Base-by-base conservation (phyloP, 176 grass and related monocot genomes). In the Saccharum spontaneum region DNA sequence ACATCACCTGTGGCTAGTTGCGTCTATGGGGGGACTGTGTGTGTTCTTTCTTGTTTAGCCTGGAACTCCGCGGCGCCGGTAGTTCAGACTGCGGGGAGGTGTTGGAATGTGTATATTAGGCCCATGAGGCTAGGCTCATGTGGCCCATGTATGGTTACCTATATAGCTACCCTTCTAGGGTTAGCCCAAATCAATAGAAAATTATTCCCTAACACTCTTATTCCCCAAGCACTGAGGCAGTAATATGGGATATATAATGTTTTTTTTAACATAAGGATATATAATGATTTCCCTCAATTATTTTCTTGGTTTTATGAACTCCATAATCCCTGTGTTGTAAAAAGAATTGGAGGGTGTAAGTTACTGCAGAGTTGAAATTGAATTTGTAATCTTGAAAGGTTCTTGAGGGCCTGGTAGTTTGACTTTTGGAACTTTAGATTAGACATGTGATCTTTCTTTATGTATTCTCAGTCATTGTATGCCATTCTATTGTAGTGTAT, bases 341-440 rank as follows among this genome's bases (percentile, higher is more conserved):
- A 69, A 50, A 49, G 3, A 36, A 36, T 49, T 17, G 4, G 15
- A 54, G 30, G 28, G 43, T 80, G 5, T n/a, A 76, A 76, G 45
- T 34, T 44, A 75, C 55, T 62, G 10, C 59, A 76, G 57, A 82
- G 61, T 34, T 43, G 9, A 61, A 61, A 60, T 11, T 60, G 20
- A 60, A 60, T 61, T 24, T 61, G n/a, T 59, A 73, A 79, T n/a
- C 17, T 46, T 52, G 8, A 45, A 68, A 48, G 8, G 16, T 31
- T 69, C 49, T 83, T 33, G 31, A 83, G 70, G 73, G 38, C 64
- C 39, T 76, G 60, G 43, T 72, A 48, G 67, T 84, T 73, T 71
- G 7, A 63, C 79, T 81, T 6, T 76, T 44, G 4, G 30, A 3
- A 80, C 60, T 75, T 41, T 79, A 50, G 55, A 69, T n/a, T n/a